These are phyloP conservation scores for Olyra latifolia DNA, from an alignment of 176 grass and related monocot species.

Conservation along the genomic window DNA sequence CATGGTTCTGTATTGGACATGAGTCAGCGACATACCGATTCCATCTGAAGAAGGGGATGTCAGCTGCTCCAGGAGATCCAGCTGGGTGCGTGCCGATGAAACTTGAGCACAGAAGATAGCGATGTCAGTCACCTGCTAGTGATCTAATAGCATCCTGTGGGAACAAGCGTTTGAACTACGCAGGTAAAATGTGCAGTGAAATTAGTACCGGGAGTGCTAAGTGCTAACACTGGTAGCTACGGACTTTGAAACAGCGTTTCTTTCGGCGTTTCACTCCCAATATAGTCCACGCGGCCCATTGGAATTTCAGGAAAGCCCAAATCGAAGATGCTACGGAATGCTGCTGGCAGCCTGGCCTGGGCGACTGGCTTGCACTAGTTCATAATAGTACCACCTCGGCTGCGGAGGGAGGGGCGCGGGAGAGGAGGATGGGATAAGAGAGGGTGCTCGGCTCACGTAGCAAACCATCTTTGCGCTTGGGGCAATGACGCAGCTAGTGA, in stretches of 20 bases:
- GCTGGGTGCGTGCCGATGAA: conserved; percentile 66
- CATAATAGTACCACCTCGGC: not conserved
- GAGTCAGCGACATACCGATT: conserved; percentile 38
- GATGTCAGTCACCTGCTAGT: conserved; percentile 14
- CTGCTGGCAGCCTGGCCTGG: too few species aligned
- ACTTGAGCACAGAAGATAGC: conserved; percentile 32
- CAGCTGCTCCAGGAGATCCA: conserved; percentile 94
- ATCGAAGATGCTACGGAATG: too few species aligned
- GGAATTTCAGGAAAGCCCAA: too few species aligned
- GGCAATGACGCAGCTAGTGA: conserved; percentile 96
- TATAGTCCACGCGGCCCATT: too few species aligned
- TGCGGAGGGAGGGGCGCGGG: too few species aligned
- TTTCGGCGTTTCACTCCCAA: too few species aligned
- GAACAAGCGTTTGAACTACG: not conserved
- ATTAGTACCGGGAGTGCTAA: too few species aligned
- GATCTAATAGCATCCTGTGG: conserved; percentile 6
- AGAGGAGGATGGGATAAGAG: not conserved
- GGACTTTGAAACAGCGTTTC: too few species aligned
- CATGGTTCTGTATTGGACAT: not conserved
- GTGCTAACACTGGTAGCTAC: too few species aligned
- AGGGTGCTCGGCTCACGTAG: accelerated
- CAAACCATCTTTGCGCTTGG: conserved; percentile 78
- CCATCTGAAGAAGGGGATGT: conserved; percentile 44
- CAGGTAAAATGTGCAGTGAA: not conserved
- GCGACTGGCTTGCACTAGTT: too few species aligned